phyloP scores from a whole-genome alignment of 202 grass and related monocot species.

The Zoysia matrella region DNA sequence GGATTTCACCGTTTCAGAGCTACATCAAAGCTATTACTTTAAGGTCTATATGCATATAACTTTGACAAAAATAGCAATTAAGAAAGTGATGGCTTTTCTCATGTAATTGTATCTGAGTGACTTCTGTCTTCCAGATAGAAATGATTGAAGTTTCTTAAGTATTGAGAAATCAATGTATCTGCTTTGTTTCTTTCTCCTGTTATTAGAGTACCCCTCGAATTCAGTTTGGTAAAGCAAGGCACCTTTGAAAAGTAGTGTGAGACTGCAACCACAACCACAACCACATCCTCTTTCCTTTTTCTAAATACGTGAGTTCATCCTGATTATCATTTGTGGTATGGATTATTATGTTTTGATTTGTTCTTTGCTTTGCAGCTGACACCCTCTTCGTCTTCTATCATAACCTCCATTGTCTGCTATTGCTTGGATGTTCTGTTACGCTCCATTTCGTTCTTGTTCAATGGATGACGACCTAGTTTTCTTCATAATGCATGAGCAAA shows the following conservation, averaged over 20 bases:
- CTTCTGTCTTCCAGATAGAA: conserved; percentile 12
- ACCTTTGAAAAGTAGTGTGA: conserved; percentile 4
- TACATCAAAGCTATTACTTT: conserved; percentile 9
- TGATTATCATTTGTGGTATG: conserved; percentile 16
- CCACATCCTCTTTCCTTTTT: not conserved
- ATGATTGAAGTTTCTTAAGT: not conserved
- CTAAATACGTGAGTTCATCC: not conserved
- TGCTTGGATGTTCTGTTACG: not conserved
- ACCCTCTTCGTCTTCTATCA: not conserved
- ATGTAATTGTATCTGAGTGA: not conserved
- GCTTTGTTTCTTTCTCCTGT: not conserved
- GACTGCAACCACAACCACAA: not conserved
- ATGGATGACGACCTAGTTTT: not conserved
- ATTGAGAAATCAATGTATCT: not conserved
- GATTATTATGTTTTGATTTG: not conserved
- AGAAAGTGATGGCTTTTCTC: not conserved
- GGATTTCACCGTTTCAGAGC: not conserved
- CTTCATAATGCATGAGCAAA: conserved; percentile 19
- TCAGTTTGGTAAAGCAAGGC: conserved; percentile 6
- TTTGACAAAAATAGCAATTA: not conserved
- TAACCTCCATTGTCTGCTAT: not conserved
- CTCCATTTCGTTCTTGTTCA: not conserved
- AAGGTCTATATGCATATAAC: not conserved
- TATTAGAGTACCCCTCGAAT: not conserved
- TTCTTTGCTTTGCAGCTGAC: conserved; percentile 5